A percentile compares a stretch with the other conserved stretches of the same genome.
These are phyloP conservation scores for Echium plantagineum DNA, from an alignment of 257 asterid genomes.

Conservation along the genomic window DNA sequence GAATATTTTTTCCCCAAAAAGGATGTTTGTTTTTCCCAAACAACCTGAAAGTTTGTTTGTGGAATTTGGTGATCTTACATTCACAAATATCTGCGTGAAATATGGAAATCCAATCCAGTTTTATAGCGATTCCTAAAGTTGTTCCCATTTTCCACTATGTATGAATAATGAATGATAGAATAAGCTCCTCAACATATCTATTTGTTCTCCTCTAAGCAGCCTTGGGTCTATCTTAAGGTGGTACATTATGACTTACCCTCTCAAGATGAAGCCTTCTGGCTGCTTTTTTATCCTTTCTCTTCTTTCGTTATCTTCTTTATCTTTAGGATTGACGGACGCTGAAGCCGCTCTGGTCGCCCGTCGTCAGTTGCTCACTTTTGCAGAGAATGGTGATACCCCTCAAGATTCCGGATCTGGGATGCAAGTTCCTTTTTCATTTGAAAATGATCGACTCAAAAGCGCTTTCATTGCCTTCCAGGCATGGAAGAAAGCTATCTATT, in stretches of 20 bases:
- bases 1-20: no score
- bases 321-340: slow-evolving; percentile 19
- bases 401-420: slow-evolving; percentile 6
- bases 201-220: slow-evolving; percentile 31
- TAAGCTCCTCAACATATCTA: background rate
- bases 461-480: slow-evolving; percentile 67
- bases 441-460: slow-evolving; percentile 37
- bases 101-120: no score
- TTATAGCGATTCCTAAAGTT: no score
- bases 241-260: slow-evolving; percentile 33
- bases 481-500: slow-evolving; percentile 61
- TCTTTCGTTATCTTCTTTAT: slow-evolving; percentile 11
- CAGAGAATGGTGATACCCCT: slow-evolving; percentile 12
- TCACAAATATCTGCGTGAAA: no score
- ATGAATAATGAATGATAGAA: no score
- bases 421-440: slow-evolving; percentile 2
- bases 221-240: slow-evolving; percentile 55
- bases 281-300: slow-evolving; percentile 27
- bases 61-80: no score
- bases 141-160: background rate
- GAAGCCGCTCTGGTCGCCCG: slow-evolving; percentile 19
- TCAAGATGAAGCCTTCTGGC: slow-evolving; percentile 38
- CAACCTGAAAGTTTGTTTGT: no score
- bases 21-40: no score
- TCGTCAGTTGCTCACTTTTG: slow-evolving; percentile 17